Percentiles rank a stretch among this genome's conserved stretches.
Evolutionary conservation across 257 asterid species (phyloP).

Genomic region (Scutellaria minor): DNA sequence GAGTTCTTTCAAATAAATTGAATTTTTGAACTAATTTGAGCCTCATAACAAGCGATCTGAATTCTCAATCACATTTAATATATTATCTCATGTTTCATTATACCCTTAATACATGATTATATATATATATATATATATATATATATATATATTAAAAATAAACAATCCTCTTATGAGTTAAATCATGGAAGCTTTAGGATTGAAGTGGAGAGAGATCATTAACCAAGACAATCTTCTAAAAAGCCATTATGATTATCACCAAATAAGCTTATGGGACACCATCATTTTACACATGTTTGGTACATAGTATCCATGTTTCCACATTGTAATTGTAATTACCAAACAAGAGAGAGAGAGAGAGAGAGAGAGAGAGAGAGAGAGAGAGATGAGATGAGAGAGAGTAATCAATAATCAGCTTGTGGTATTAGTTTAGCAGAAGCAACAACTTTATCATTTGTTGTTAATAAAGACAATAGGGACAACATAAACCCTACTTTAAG

Average conservation of each 20-base stretch:
- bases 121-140: too few species aligned
- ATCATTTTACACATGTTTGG: conserved; percentile 31
- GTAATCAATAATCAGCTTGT: conserved; percentile 20
- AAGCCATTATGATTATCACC: conserved; percentile 30
- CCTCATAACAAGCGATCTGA: too few species aligned
- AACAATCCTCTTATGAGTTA: neutral
- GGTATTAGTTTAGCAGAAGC: conserved; percentile 33
- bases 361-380: conserved; percentile 13
- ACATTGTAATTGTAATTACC: conserved; percentile 5
- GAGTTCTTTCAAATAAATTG: too few species aligned
- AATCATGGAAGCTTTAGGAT: conserved; percentile 34
- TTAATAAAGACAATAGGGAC: conserved; percentile 24
- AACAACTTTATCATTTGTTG: conserved; percentile 30
- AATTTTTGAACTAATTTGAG: too few species aligned
- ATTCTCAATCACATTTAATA: too few species aligned
- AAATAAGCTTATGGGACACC: conserved; percentile 27
- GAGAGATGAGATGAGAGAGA: conserved; percentile 34
- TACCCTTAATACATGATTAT: too few species aligned
- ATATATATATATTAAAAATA: neutral
- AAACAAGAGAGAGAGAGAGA: neutral
- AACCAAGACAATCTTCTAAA: conserved; percentile 30
- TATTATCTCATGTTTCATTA: too few species aligned
- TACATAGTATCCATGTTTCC: conserved; percentile 32
- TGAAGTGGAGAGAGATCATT: conserved; percentile 30
- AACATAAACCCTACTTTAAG: conserved; percentile 35